A percentile compares a stretch with the other conserved stretches of the same genome.
phyloP scores from a whole-genome alignment of 805 yeast species.

The Saturnispora galanensis region DNA sequence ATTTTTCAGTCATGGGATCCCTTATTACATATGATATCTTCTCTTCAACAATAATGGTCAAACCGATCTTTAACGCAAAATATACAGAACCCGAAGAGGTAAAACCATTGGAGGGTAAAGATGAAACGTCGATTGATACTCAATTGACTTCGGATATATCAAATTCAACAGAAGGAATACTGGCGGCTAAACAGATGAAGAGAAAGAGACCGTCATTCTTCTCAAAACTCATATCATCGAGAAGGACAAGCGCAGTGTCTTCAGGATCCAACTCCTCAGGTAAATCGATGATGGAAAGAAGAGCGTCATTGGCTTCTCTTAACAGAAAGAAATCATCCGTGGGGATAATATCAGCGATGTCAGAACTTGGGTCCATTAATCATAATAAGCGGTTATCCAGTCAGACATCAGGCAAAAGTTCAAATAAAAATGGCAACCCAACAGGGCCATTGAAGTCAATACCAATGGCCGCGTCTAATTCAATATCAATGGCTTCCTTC shows the following conservation, averaged over 20 bases:
- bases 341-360: conserved; percentile 3
- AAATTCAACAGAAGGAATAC: too few relatives aligned
- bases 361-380: neutral
- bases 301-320: conserved; percentile 2
- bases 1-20: too few relatives aligned
- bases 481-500: conserved; percentile 11
- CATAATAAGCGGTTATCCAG: conserved; percentile 2
- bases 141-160: too few relatives aligned
- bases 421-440: neutral
- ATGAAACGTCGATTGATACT: too few relatives aligned
- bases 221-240: conserved; percentile 6
- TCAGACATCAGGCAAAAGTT: conserved; percentile 1
- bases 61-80: too few relatives aligned
- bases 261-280: neutral
- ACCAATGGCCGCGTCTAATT: conserved; percentile 13
- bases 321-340: conserved; percentile 1
- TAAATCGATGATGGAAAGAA: neutral
- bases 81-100: too few relatives aligned
- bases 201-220: conserved; percentile 5
- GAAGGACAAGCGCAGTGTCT: conserved; percentile 7
- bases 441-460: conserved; percentile 6
- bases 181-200: neutral
- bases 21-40: too few relatives aligned
- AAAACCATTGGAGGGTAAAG: too few relatives aligned
- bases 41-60: too few relatives aligned